Base-by-base conservation (phyloP, 2,329 filamentous ascomycete genomes). In the Stachybotrys elegans region DNA sequence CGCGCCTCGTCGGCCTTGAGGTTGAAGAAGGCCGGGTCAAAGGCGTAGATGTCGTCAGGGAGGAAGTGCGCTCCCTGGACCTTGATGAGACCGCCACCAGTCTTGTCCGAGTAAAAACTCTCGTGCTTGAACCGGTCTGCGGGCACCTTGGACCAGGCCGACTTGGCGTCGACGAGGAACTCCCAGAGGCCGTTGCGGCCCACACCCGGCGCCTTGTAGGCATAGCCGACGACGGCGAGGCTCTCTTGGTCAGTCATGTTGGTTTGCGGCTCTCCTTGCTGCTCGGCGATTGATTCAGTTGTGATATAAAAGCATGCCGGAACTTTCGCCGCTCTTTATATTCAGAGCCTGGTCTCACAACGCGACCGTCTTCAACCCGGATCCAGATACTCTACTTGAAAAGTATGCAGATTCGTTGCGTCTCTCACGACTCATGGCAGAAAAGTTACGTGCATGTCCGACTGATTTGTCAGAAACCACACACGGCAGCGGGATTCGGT, bases 81-180 rank as follows among this genome's bases (percentile, higher is more conserved):
- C 29, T 43, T 51, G 38, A 46, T 9, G 32, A 13, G 9, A 13
- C 32, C 32, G 32, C 9, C 32, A 49, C 43, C 27, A 39, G 23
- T 34, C 16, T 14, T 6, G 29, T 43, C 19, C 42, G 42, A 32
- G 31, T 68, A 58, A 48, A 66, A 60, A 38, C 47, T 64, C 48
- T 55, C 60, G 51, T 60, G 64, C 50, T 71, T 70, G 61, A 76
- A 78, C 22, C 75, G 62, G 42, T 67, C 62, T 48, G 66, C 56
- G 16, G 69, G 69, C 3, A 66, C 57, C 20, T 63, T 59, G n/a
- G 60, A 62, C 53, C 61, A 70, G 16, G 63, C 67, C 11, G 57
- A 63, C 16, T 61, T 57, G 8, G 50, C 52, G 16, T 37, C 34
- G 8, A 41, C 36, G 22, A 55, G 57, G 59, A 48, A 41, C 27